phyloP scores from a whole-genome alignment of 257 asterid species.

The Solanum microdontum region DNA sequence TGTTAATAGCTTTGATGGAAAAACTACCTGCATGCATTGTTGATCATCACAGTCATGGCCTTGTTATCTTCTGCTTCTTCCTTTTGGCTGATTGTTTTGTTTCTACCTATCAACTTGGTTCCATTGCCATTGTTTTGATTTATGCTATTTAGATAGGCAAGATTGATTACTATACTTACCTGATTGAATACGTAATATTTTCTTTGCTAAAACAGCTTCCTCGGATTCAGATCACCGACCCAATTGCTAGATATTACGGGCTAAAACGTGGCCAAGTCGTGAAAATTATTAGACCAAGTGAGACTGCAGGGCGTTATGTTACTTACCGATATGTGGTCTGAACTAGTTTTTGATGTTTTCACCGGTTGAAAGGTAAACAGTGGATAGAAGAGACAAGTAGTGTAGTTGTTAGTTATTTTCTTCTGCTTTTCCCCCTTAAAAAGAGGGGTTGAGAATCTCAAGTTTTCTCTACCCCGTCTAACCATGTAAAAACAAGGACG shows the following conservation, averaged over 20 bases:
- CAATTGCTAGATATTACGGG: slow-evolving; percentile 72
- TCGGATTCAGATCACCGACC: slow-evolving; percentile 72
- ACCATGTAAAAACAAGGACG: neutral
- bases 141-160: neutral
- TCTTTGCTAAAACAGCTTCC: slow-evolving; percentile 45
- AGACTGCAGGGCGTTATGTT: slow-evolving; percentile 81
- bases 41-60: neutral
- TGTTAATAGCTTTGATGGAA: neutral
- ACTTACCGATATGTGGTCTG: slow-evolving; percentile 73
- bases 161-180: neutral
- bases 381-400: neutral
- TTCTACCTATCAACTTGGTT: neutral
- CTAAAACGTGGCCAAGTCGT: slow-evolving; percentile 72
- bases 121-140: neutral
- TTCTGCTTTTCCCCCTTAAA: too few relatives aligned
- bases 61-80: neutral
- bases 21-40: neutral
- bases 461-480: neutral
- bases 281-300: slow-evolving; percentile 80
- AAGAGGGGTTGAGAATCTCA: neutral
- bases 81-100: neutral
- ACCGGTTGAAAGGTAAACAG: neutral
- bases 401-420: neutral
- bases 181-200: neutral
- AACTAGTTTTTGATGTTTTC: slow-evolving; percentile 1